Evolutionary conservation across 208 protist species (phyloP).

Genomic region (Novymonas esmeraldas): DNA sequence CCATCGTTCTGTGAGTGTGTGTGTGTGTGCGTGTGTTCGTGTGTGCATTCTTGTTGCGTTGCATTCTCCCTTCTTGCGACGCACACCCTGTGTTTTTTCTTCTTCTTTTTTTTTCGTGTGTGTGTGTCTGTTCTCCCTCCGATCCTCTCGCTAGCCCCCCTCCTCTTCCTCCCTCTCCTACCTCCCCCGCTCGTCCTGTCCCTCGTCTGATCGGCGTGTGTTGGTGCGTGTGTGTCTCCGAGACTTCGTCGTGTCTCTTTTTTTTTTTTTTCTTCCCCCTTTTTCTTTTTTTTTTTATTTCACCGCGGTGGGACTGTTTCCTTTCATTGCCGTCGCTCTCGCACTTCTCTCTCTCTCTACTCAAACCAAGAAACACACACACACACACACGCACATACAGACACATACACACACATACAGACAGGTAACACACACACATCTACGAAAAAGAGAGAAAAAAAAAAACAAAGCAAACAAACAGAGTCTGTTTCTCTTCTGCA

Average conservation of each 20-base stretch:
- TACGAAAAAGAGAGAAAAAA: neutral
- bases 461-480: neutral
- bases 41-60: neutral
- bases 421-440: neutral
- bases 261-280: neutral
- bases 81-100: slow-evolving; percentile 8
- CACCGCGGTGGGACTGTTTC: neutral
- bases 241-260: neutral
- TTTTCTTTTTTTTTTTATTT: slow-evolving; percentile 13
- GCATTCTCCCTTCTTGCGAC: neutral
- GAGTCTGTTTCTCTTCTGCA: neutral
- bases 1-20: no score
- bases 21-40: neutral
- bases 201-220: neutral
- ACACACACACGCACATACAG: neutral
- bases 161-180: slow-evolving; percentile 21
- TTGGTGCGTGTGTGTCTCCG: neutral
- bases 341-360: neutral
- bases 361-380: neutral
- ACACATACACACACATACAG: neutral
- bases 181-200: neutral
- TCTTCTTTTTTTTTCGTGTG: slow-evolving; percentile 7
- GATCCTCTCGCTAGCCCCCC: no score
- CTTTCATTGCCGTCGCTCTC: neutral
- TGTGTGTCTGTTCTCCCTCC: slow-evolving; percentile 4